Conservation (phyloP, 2,329 filamentous ascomycete species). For the Ceratocystis variospora region DNA sequence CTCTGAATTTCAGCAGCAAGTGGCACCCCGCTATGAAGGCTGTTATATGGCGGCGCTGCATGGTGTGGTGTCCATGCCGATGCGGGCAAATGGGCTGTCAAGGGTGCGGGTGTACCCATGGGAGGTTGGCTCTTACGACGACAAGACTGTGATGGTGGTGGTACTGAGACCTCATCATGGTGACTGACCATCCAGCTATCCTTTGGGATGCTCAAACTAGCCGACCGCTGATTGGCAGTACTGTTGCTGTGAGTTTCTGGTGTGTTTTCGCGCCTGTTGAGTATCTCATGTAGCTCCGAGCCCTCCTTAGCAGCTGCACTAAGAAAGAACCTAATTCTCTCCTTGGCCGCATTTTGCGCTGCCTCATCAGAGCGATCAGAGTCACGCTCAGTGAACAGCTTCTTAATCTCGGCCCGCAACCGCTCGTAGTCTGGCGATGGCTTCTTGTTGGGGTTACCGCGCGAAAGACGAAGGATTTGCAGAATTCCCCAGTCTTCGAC, state of each 20-base stretch:
- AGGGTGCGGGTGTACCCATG: neutral
- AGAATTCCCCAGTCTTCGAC: conserved; percentile 27
- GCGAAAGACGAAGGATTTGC: conserved; percentile 23
- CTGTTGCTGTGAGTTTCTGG: neutral
- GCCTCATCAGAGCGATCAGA: conserved; percentile 21
- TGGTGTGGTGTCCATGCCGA: neutral
- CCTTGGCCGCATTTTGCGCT: conserved; percentile 21
- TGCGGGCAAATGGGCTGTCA: neutral
- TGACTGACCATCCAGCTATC: neutral
- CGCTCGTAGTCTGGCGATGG: conserved; percentile 22
- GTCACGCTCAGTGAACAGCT: conserved; percentile 28
- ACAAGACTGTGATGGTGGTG: neutral
- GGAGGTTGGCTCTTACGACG: neutral
- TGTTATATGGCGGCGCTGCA: neutral
- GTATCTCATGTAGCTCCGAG: conserved; percentile 18
- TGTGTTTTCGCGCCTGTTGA: neutral
- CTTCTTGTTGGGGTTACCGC: conserved; percentile 19
- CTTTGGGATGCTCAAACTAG: neutral
- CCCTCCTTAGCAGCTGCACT: conserved; percentile 23
- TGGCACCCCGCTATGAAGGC: neutral
- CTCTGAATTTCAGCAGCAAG: neutral
- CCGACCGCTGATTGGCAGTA: neutral
- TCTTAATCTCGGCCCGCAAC: conserved; percentile 26
- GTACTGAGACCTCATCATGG: neutral
- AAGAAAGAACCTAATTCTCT: conserved; percentile 23